Percentiles rank a stretch among this genome's conserved stretches.
Evolutionary conservation across 2,329 filamentous ascomycete species (phyloP).

Genomic region (Pezicula neosporulosa): DNA sequence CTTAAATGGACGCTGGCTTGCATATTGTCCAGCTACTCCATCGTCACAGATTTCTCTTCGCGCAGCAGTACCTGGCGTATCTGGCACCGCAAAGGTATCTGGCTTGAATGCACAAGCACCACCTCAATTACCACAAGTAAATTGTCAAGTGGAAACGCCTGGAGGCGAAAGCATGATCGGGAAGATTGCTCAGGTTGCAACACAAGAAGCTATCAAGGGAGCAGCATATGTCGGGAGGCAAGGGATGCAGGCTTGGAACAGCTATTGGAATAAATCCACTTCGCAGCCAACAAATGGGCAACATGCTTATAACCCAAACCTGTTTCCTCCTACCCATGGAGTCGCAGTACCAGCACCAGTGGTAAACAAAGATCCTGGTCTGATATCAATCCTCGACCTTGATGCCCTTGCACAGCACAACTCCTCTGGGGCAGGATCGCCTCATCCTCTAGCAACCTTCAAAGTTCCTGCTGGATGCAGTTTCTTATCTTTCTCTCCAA

Average conservation of each 20-base stretch:
- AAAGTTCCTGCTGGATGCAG: constrained; percentile 71
- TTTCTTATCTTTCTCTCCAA: constrained; percentile 74
- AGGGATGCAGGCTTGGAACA: constrained; percentile 73
- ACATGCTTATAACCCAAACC: constrained; percentile 25
- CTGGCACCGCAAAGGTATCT: constrained; percentile 49
- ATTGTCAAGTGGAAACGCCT: constrained; percentile 68
- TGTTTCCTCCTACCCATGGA: constrained; percentile 74
- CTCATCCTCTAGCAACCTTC: constrained; percentile 68
- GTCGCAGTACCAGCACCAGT: constrained; percentile 45
- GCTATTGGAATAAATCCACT: constrained; percentile 67
- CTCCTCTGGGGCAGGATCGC: constrained; percentile 38
- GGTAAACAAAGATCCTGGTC: constrained; percentile 61
- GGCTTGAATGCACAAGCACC: constrained; percentile 59
- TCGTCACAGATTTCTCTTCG: constrained; percentile 68
- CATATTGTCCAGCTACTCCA: constrained; percentile 69
- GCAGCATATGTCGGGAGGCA: constrained; percentile 77
- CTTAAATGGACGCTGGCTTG: constrained; percentile 71
- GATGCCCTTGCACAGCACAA: constrained; percentile 52
- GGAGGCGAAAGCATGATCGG: constrained; percentile 70
- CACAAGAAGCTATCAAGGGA: constrained; percentile 72
- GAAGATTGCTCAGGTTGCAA: constrained; percentile 74
- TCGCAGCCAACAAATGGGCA: constrained; percentile 39
- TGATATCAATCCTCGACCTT: constrained; percentile 73
- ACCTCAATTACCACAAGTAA: constrained; percentile 64
- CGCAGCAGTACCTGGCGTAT: constrained; percentile 56